Percentiles rank a stretch among this genome's conserved stretches.
Conservation (phyloP, 2,329 filamentous ascomycete genomes). For the Alternaria dauci region DNA sequence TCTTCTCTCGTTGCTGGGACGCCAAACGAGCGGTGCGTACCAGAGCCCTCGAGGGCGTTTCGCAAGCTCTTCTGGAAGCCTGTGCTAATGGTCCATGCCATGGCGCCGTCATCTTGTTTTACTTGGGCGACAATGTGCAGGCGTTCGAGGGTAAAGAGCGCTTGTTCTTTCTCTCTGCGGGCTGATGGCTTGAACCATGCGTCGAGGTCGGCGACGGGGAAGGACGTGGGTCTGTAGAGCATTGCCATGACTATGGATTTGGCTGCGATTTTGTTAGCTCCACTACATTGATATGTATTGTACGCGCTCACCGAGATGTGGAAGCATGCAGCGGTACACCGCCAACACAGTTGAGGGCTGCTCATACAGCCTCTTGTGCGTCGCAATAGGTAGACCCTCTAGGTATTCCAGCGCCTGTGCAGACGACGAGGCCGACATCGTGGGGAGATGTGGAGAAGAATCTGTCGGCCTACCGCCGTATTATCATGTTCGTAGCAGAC, state of each 20-base stretch:
- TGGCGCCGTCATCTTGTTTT: slow-evolving; percentile 66
- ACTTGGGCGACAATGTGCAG: slow-evolving; percentile 81
- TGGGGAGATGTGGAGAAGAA: slow-evolving; percentile 47
- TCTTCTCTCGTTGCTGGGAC: slow-evolving; percentile 74
- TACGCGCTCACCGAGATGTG: slow-evolving; percentile 73
- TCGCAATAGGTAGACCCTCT: slow-evolving; percentile 87
- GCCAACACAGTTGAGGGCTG: slow-evolving; percentile 95
- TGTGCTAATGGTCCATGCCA: slow-evolving; percentile 77
- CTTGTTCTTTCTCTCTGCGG: slow-evolving; percentile 80
- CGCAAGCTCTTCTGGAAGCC: slow-evolving; percentile 86
- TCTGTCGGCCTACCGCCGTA: slow-evolving; percentile 30
- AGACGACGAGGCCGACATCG: slow-evolving; percentile 63
- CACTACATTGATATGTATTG: background rate
- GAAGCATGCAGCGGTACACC: slow-evolving; percentile 96
- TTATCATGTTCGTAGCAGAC: slow-evolving; percentile 42
- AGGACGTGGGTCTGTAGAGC: slow-evolving; percentile 85
- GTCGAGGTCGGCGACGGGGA: slow-evolving; percentile 82
- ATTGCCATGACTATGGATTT: slow-evolving; percentile 97
- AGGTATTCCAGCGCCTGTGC: slow-evolving; percentile 84
- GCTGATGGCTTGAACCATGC: slow-evolving; percentile 79
- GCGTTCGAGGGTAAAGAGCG: slow-evolving; percentile 79
- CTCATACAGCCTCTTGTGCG: slow-evolving; percentile 90
- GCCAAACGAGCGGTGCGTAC: slow-evolving; percentile 87
- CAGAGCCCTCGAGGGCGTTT: slow-evolving; percentile 86
- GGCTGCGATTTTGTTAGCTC: slow-evolving; percentile 61